These are phyloP conservation scores for Globisporangium perplexum DNA, from an alignment of 352 stramenopile species.

Conservation along the genomic window DNA sequence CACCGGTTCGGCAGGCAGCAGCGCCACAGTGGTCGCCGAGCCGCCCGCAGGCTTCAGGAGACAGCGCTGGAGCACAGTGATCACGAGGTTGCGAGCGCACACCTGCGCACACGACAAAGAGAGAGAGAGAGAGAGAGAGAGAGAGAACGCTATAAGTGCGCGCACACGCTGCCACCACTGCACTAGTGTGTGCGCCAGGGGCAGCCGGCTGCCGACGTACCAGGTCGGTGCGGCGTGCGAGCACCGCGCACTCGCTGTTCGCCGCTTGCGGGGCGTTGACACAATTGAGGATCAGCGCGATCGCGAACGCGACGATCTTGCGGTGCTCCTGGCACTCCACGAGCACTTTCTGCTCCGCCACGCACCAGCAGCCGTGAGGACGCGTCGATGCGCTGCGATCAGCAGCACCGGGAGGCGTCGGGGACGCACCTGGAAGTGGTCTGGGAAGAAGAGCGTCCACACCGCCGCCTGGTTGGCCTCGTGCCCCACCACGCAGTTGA, in stretches of 20 bases:
- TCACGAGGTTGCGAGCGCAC: slow-evolving; percentile 58
- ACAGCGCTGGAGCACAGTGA: slow-evolving; percentile 72
- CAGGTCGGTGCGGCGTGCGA: slow-evolving; percentile 36
- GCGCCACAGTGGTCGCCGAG: neutral
- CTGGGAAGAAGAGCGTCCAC: slow-evolving; percentile 64
- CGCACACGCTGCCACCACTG: too few relatives aligned
- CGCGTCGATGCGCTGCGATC: too few relatives aligned
- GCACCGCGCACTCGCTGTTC: slow-evolving; percentile 15
- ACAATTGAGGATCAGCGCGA: slow-evolving; percentile 64
- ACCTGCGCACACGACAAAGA: slow-evolving; percentile 29
- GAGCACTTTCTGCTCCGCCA: slow-evolving; percentile 56
- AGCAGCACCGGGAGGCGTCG: neutral
- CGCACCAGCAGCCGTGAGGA: too few relatives aligned
- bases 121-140: neutral
- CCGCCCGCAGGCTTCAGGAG: slow-evolving; percentile 29
- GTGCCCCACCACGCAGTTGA: slow-evolving; percentile 55
- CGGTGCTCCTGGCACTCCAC: slow-evolving; percentile 74
- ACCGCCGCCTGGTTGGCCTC: slow-evolving; percentile 34
- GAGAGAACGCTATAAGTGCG: too few relatives aligned
- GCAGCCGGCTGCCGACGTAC: slow-evolving; percentile 22
- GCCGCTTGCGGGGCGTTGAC: slow-evolving; percentile 32
- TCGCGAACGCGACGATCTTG: slow-evolving; percentile 66
- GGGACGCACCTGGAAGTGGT: slow-evolving; percentile 67
- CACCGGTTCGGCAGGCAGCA: too few relatives aligned
- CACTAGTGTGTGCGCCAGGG: too few relatives aligned